Base-by-base conservation (phyloP, 768 basidiomycete species). In the Daedalea quercina region DNA sequence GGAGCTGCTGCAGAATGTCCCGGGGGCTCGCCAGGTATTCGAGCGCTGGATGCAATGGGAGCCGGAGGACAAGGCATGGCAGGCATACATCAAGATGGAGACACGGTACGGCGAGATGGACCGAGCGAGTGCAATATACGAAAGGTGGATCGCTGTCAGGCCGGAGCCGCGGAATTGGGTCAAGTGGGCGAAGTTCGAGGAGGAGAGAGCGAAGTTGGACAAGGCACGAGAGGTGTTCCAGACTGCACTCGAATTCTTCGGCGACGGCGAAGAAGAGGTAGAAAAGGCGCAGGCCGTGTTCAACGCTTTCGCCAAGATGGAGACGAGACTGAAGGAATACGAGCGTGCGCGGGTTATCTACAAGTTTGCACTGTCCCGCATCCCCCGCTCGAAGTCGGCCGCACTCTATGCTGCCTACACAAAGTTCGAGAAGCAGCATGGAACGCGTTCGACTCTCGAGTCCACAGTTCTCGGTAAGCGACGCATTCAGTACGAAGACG, bases 11-110 rank as follows among this genome's bases (percentile, higher is more conserved):
- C 88, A 94, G 62, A 98, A 99, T 64, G 86, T 99, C 28, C 83
- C 94, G 1, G 96, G 96, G 35, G 94, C 94, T 1, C 84, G 96
- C 9, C 95, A 98, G 66, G 92, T 98, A 51, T 99, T 98, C 57
- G 96, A 99, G 69, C 81, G 96, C 44, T 99, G 96, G 96, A 95
- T 98, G 93, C 82, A 91, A 59, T 98, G 96, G 96, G 96, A 98
- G 66, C 96, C 96, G 0, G 94, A 98, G 62, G 96, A 98, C 80
- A 97, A 97, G 74, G 94, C 95, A 2, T 99, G 95, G 95, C 90
- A 94, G 65, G 92, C 93, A n/a, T 98, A 95, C 70, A 90, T 98
- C 77, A 98, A 99, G 73, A 76, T 98, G 67, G 96, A 99, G 73
- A 84, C 87, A 64, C 80, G 96, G 48, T 99, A 98, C 66, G 76